Base-by-base conservation (phyloP, 345 rosid genomes). In the Sonneratia caseolaris region DNA sequence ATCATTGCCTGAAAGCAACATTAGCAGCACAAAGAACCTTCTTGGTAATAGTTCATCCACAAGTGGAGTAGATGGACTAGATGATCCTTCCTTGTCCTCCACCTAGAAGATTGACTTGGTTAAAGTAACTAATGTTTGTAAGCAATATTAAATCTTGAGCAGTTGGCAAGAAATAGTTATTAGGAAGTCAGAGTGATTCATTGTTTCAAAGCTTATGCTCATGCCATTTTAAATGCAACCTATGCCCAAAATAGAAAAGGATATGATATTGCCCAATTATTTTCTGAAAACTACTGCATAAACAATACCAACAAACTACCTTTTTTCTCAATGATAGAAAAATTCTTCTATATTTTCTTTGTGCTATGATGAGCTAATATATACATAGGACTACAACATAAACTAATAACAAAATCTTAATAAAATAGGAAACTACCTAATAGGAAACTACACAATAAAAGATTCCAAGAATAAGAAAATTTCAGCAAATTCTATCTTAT, bases 1-100 rank as follows among this genome's bases (percentile, higher is more conserved):
- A 48, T 78, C 84, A 59, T 78, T 89, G 49, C 57, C 86, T 65
- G 81, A 78, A 62, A 76, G 72, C 64, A 75, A 24, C 59, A 51
- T 45, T 43, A 43, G 11, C 32, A 71, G 49, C 37, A 70, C 69
- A 53, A 37, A 62, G 66, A 59, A 75, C 75, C 69, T 71, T 72
- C 75, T 78, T 24, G 79, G 66, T 21, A 78, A 79, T 22, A 77
- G 76, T 68, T 71, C 70, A 65, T 69, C 85, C 62, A 22, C 40
- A 0, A 67, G 72, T 77, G 77, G 76, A 72, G 74, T 72, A 74
- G 12, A 1, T 62, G 66, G 38, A 35, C 71, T 71, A 53, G 69
- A 67, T 70, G 68, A 73, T 67, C 71, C 76, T 18, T 73, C 83
- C 48, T 66, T 47, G 70, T 76, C 81, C 32, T 27, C 32, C 66